Conservation (phyloP, 2,329 filamentous ascomycete genomes). For the Ceratocystis variospora region DNA sequence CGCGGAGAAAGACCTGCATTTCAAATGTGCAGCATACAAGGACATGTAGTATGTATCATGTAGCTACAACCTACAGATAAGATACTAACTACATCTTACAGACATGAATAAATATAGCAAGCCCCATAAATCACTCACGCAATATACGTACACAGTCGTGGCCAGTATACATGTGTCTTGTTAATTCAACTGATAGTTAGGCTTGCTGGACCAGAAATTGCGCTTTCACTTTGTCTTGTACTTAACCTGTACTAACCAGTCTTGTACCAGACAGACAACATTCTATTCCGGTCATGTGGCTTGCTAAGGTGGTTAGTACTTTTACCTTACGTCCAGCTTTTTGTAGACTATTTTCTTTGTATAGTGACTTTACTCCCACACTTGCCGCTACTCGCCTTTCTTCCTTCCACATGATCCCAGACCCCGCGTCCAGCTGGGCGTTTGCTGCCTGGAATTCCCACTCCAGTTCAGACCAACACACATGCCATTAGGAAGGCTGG, state of each 20-base stretch:
- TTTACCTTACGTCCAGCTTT: neutral
- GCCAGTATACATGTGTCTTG: neutral
- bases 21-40: too few relatives aligned
- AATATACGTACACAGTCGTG: neutral
- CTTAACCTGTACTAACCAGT: neutral
- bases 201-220: neutral
- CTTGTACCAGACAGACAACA: neutral
- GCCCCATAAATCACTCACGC: neutral
- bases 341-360: too few relatives aligned
- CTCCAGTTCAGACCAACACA: neutral
- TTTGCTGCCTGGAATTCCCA: neutral
- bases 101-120: neutral
- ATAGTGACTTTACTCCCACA: neutral
- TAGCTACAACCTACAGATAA: neutral
- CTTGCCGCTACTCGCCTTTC: neutral
- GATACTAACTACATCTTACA: too few relatives aligned
- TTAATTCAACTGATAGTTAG: neutral
- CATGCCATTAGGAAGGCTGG: neutral
- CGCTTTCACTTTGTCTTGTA: neutral
- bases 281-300: neutral
- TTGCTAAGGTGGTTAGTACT: neutral
- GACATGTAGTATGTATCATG: neutral
- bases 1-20: neutral
- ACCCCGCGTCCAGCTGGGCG: neutral
- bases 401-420: neutral